Evolutionary conservation across 1,139 yeast species (phyloP).

Genomic region (Magnusiomyces magnusii): DNA sequence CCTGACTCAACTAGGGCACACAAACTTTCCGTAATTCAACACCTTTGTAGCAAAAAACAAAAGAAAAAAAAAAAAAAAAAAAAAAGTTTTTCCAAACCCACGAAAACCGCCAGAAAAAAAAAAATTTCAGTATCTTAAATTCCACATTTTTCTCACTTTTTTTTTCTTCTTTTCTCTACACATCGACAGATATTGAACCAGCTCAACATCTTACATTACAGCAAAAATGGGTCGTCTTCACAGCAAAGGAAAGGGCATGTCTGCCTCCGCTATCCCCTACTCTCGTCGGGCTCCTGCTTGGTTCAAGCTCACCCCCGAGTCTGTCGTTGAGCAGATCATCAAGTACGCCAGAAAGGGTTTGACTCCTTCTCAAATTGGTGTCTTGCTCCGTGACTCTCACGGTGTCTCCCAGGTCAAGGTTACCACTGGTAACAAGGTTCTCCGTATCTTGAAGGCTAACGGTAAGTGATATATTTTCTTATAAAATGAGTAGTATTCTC

Average conservation of each 20-base stretch:
- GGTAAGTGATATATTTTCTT: slow-evolving; percentile 43
- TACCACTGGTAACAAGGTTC: slow-evolving; percentile 98
- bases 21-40: too few species aligned
- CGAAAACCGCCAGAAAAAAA: too few species aligned
- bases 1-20: neutral
- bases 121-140: too few species aligned
- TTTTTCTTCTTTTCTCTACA: neutral
- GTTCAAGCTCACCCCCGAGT: slow-evolving; percentile 96
- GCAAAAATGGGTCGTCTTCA: slow-evolving; percentile 54
- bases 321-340: slow-evolving; percentile 96
- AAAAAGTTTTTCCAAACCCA: too few species aligned
- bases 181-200: neutral
- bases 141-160: neutral
- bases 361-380: slow-evolving; percentile 99
- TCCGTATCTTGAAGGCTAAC: slow-evolving; percentile 97
- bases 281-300: slow-evolving; percentile 98
- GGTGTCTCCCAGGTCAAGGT: slow-evolving; percentile 98
- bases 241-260: slow-evolving; percentile 94
- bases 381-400: slow-evolving; percentile 98
- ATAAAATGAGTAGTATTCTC: neutral
- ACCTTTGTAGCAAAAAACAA: too few species aligned
- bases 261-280: slow-evolving; percentile 99
- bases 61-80: too few species aligned
- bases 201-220: neutral
- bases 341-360: slow-evolving; percentile 99